These are phyloP conservation scores for Capsaspora owczarzaki DNA, from an alignment of 78 protist genomes.

Conservation along the genomic window DNA sequence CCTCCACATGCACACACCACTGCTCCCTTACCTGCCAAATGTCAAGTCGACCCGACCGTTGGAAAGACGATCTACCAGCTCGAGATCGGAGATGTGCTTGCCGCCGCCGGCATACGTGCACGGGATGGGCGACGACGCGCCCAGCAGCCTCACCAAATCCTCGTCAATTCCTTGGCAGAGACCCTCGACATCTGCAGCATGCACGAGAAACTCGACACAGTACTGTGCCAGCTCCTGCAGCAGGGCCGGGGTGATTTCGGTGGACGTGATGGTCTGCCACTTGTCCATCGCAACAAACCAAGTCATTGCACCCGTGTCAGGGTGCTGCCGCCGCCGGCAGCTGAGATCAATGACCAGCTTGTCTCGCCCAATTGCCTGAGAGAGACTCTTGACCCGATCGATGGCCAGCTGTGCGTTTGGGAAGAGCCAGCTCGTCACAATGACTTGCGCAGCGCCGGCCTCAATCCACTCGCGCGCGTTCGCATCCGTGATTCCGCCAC, in stretches of 20 bases:
- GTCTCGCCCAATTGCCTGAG: constrained; percentile 18
- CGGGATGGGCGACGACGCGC: constrained; percentile 2
- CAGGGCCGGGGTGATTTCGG: constrained; percentile 8
- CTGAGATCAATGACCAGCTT: constrained; percentile 27
- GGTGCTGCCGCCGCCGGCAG: not conserved
- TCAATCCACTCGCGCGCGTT: constrained; percentile 35
- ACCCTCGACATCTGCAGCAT: constrained; percentile 53
- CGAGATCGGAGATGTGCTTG: not conserved
- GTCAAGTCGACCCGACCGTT: not conserved
- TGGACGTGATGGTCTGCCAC: constrained; percentile 41
- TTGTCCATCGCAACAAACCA: constrained; percentile 42
- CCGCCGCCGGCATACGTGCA: constrained; percentile 18
- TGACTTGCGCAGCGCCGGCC: constrained; percentile 26
- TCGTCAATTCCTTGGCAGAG: constrained; percentile 18
- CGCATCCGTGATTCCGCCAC: constrained; percentile 36
- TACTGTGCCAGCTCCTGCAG: constrained; percentile 8
- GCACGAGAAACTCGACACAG: constrained; percentile 39
- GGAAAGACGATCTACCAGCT: not conserved
- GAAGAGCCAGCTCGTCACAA: constrained; percentile 36
- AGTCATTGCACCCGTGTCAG: not conserved
- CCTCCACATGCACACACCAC: no score
- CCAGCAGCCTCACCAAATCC: not conserved
- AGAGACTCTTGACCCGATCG: not conserved
- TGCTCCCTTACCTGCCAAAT: not conserved
- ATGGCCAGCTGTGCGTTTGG: not conserved